Percentiles rank a stretch among this genome's conserved stretches.
Conservation (phyloP, 2,329 filamentous ascomycete genomes). For the Chrysoporthe deuterocubensis region DNA sequence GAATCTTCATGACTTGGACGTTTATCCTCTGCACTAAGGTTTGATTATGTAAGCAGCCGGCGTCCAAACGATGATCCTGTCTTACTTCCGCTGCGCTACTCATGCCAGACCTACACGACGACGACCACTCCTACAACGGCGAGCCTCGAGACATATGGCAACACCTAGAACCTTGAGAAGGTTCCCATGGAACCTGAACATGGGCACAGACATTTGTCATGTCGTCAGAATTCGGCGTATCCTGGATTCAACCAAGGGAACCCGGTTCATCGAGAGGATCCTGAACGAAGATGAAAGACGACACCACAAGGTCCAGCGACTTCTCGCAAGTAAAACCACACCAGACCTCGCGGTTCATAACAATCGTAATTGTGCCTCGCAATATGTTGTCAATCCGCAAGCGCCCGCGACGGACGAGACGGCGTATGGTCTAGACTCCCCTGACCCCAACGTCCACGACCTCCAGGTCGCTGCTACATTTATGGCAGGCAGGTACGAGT, state of each 20-base stretch:
- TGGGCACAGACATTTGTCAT: conserved; percentile 81
- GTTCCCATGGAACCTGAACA: conserved; percentile 68
- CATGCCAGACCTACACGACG: background rate
- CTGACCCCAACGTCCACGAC: conserved; percentile 27
- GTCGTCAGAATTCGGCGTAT: conserved; percentile 67
- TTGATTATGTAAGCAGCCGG: background rate
- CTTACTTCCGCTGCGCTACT: background rate
- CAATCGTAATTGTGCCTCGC: too few relatives aligned
- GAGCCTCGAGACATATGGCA: conserved; percentile 10
- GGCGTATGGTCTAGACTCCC: background rate
- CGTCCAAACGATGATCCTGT: background rate
- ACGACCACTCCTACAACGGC: background rate
- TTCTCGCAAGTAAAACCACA: conserved; percentile 3
- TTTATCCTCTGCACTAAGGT: background rate
- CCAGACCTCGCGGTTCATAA: background rate
- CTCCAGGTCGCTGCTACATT: conserved; percentile 46
- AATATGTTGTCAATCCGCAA: background rate
- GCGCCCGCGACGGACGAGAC: background rate
- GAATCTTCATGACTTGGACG: background rate
- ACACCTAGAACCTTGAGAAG: conserved; percentile 16
- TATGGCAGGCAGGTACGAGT: conserved; percentile 49
- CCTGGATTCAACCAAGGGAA: conserved; percentile 48
- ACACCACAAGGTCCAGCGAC: conserved; percentile 23
- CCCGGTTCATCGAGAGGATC: conserved; percentile 53
- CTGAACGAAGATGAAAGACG: conserved; percentile 47